phyloP scores from a whole-genome alignment of 2,329 filamentous ascomycete species.

The Epichloe coenophiala region DNA sequence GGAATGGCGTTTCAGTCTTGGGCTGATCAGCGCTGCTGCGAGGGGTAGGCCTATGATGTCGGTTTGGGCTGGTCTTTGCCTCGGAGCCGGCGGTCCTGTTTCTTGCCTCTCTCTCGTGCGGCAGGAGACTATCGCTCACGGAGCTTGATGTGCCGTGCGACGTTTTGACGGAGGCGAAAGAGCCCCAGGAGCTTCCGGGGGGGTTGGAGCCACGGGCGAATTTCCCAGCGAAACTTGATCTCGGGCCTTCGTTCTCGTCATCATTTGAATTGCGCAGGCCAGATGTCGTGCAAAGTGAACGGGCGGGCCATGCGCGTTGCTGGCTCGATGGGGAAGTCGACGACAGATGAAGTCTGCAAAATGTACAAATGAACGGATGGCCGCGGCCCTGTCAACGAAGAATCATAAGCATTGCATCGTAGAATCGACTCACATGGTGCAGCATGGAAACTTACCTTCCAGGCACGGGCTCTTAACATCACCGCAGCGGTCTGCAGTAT shows the following conservation, averaged over 20 bases:
- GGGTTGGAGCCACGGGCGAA: constrained; percentile 11
- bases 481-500: constrained; percentile 13
- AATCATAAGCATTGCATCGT: constrained; percentile 2
- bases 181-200: constrained; percentile 9
- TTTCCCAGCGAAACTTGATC: constrained; percentile 13
- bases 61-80: not conserved
- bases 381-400: constrained; percentile 18
- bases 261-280: constrained; percentile 9
- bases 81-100: not conserved
- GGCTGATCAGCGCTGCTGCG: not conserved
- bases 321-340: constrained; percentile 7
- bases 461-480: constrained; percentile 31
- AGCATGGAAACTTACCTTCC: constrained; percentile 19
- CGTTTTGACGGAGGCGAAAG: constrained; percentile 7
- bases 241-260: constrained; percentile 8
- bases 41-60: not conserved
- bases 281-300: not conserved
- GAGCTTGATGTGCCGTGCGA: constrained; percentile 1
- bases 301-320: not conserved
- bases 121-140: constrained; percentile 17
- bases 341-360: constrained; percentile 22
- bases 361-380: constrained; percentile 27
- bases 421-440: not conserved
- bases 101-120: constrained; percentile 23
- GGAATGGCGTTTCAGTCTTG: not conserved